Conservation (phyloP, 73 alveolate species). For the Paramecium caudatum region DNA sequence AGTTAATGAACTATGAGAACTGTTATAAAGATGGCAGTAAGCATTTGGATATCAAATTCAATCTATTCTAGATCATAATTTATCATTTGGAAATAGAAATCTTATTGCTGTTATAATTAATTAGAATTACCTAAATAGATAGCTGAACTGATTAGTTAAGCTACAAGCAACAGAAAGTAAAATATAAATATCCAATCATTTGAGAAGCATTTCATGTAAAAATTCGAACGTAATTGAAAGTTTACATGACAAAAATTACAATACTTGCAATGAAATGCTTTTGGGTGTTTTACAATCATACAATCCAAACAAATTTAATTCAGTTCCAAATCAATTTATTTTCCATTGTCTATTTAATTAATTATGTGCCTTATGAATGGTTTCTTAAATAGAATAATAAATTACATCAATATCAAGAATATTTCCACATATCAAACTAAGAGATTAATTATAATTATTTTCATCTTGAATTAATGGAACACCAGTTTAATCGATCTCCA, state of each 20-base stretch:
- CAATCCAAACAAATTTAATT: conserved; percentile 37
- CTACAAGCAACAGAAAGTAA: background rate
- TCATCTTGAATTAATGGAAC: conserved; percentile 17
- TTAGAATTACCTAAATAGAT: background rate
- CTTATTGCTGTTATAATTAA: conserved; percentile 27
- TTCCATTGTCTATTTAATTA: background rate
- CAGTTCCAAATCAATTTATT: background rate
- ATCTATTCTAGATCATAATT: background rate
- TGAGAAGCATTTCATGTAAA: conserved; percentile 12
- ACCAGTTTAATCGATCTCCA: background rate
- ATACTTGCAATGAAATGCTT: background rate
- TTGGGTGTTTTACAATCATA: conserved; percentile 18
- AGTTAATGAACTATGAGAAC: background rate
- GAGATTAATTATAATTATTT: background rate
- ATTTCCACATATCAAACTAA: background rate
- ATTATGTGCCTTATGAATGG: background rate
- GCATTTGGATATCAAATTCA: background rate
- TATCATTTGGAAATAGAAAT: background rate
- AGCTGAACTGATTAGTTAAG: background rate
- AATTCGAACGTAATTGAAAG: background rate
- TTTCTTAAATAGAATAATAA: background rate
- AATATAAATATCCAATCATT: background rate
- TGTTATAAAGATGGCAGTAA: background rate
- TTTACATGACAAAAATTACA: conserved; percentile 24
- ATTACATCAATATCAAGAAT: conserved; percentile 4